Evolutionary conservation across 1,284 basidiomycete species (phyloP), one percentile per base, ranked within the genome.

Genomic region (Gymnopus androsaceus): DNA sequence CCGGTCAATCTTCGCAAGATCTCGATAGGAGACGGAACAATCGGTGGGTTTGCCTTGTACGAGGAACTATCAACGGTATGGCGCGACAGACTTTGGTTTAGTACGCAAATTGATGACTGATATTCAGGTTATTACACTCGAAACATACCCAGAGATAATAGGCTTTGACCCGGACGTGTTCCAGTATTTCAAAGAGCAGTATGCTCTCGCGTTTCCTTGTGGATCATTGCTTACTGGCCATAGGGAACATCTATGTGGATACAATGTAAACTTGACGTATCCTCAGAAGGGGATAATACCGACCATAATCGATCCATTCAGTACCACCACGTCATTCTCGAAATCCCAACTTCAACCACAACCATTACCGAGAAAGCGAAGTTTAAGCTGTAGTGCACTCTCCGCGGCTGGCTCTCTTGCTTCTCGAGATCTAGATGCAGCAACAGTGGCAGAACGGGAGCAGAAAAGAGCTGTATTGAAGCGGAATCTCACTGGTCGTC

Each of bases 151-250:
- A 69, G 75, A 28, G 25, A 28, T 46, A 8, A 30, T 46, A 19
- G 28, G 28, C 4, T 90, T 88, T 63, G 83, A 90, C 60, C 70
- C 75, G 27, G 44, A 30, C 12, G 84, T 87, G 2, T 84, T 81
- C 63, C 74, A 83, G 54, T 87, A 87, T 65, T 89, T 90, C 69
- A 77, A 78, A 61, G 73, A 81, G 61, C 85, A 88, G 87, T 87
- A 61, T 56, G 83, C 76, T 7, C 19, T 33, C 17, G 34, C 28
- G 6, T 21, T 7, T 21, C 15, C 31, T 8, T 45, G 49, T 44
- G 59, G 34, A 25, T 23, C 3, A 49, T 25, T 34, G 27, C 44
- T 7, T 59, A 42, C 41, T 25, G 23, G 17, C 4, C 11, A 2
- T 25, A 90, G 87, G 66, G 67, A 75, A 27, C 75, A 81, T 49